phyloP scores from a whole-genome alignment of 352 stramenopile genomes.

The Peronospora belbahrii region DNA sequence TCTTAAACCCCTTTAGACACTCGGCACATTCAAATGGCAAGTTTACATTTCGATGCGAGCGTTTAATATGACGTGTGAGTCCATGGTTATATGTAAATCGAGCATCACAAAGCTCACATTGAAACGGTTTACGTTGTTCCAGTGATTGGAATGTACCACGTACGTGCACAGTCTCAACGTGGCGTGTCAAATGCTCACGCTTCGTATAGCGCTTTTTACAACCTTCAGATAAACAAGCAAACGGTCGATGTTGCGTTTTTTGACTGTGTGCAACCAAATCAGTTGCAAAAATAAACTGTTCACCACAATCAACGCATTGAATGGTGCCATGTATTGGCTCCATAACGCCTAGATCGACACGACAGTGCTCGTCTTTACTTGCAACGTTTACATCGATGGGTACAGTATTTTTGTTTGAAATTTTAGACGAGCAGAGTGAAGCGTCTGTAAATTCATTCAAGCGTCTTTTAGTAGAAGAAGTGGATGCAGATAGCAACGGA shows the following conservation, averaged over 20 bases:
- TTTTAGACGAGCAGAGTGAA: not conserved
- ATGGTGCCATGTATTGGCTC: not conserved
- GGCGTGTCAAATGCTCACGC: conserved; percentile 51
- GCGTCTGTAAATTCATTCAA: not conserved
- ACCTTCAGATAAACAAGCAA: conserved; percentile 29
- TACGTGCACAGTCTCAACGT: conserved; percentile 41
- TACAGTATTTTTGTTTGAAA: not conserved
- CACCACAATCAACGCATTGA: conserved; percentile 18
- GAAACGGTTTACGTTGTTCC: conserved; percentile 40
- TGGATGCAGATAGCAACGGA: not conserved
- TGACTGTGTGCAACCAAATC: conserved; percentile 10
- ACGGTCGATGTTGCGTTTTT: conserved; percentile 22
- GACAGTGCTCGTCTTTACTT: not conserved
- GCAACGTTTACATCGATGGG: not conserved
- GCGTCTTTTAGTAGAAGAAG: conserved; percentile 9
- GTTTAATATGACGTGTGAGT: conserved; percentile 41
- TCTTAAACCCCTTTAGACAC: conserved; percentile 70
- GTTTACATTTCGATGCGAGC: conserved; percentile 44
- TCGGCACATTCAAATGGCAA: conserved; percentile 47
- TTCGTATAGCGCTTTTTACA: conserved; percentile 62
- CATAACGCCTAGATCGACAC: not conserved
- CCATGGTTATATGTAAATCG: conserved; percentile 68
- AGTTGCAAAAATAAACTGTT: not conserved
- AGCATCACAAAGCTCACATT: conserved; percentile 46
- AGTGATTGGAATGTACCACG: conserved; percentile 2